Conservation (phyloP, 2,329 filamentous ascomycete genomes). For the Fusarium metavorans region DNA sequence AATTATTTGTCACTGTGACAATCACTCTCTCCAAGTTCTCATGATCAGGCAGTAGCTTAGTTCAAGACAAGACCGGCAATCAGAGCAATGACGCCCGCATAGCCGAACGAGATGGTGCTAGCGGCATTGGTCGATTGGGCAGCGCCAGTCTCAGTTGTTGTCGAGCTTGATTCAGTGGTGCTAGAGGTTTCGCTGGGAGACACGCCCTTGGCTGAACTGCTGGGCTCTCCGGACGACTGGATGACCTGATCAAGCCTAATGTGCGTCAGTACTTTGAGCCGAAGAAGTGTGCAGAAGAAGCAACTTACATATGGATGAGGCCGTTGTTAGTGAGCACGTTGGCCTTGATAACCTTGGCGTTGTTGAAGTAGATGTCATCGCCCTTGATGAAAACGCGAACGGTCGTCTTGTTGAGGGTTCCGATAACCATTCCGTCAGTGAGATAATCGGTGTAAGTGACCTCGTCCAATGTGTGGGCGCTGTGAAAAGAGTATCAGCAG, state of each 20-base stretch:
- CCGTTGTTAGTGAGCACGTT: conserved; percentile 41
- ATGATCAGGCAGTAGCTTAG: not conserved
- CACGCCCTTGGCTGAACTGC: not conserved
- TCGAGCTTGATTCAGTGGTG: not conserved
- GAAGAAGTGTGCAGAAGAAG: too few relatives aligned
- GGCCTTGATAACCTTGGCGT: conserved; percentile 37
- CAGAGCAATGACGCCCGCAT: not conserved
- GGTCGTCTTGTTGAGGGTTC: conserved; percentile 29
- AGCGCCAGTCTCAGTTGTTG: conserved; percentile 7
- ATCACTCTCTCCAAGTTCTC: not conserved
- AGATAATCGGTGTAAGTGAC: conserved; percentile 36
- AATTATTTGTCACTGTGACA: not conserved
- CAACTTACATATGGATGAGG: conserved; percentile 35
- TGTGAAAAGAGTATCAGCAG: not conserved
- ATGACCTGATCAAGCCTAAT: conserved; percentile 10
- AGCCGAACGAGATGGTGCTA: not conserved
- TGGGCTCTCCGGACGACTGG: not conserved
- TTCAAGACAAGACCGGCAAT: conserved; percentile 11
- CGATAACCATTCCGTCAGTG: conserved; percentile 25
- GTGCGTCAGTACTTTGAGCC: not conserved
- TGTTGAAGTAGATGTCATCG: conserved; percentile 38
- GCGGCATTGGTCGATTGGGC: conserved; percentile 6
- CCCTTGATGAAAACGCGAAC: conserved; percentile 26
- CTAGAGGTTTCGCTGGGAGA: conserved; percentile 9
- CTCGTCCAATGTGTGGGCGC: conserved; percentile 31